Evolutionary conservation across 148 eudicot species (phyloP).

Genomic region (Diospyros kaki): DNA sequence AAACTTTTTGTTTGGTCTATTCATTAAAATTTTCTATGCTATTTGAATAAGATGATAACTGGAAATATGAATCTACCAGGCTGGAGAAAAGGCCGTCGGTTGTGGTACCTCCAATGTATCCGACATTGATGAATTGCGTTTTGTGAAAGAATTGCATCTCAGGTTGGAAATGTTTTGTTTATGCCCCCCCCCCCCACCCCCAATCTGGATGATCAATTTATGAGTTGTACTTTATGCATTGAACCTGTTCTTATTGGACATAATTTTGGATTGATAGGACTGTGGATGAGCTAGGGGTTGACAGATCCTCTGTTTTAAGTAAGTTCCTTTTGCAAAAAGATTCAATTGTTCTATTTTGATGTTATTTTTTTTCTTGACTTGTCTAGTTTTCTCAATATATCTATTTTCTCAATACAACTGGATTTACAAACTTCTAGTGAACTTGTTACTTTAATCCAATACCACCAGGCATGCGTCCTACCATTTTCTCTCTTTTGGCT

Average conservation of each 20-base stretch:
- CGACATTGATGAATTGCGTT: slow-evolving; percentile 55
- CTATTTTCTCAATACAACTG: neutral
- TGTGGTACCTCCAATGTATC: slow-evolving; percentile 78
- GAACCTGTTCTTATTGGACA: slow-evolving; percentile 4
- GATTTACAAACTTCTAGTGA: neutral
- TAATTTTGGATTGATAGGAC: slow-evolving; percentile 36
- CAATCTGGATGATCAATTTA: neutral
- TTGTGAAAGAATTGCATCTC: slow-evolving; percentile 69
- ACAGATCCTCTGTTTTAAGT: slow-evolving; percentile 58
- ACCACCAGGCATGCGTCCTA: neutral
- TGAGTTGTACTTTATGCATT: neutral
- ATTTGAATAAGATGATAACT: neutral
- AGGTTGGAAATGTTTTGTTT: slow-evolving; percentile 33
- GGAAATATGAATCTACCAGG: slow-evolving; percentile 38
- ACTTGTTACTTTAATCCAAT: neutral
- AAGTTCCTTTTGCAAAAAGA: slow-evolving; percentile 16
- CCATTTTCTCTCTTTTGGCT: neutral
- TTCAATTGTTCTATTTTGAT: neutral
- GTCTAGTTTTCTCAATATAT: neutral
- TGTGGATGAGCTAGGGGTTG: slow-evolving; percentile 65
- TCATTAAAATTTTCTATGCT: neutral
- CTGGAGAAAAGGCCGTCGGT: slow-evolving; percentile 87
- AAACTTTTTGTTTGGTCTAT: neutral
- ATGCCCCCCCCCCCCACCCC: neutral
- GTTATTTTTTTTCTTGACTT: neutral